Conservation (phyloP, 768 basidiomycete species). For the Cystofilobasidium bisporidii region DNA sequence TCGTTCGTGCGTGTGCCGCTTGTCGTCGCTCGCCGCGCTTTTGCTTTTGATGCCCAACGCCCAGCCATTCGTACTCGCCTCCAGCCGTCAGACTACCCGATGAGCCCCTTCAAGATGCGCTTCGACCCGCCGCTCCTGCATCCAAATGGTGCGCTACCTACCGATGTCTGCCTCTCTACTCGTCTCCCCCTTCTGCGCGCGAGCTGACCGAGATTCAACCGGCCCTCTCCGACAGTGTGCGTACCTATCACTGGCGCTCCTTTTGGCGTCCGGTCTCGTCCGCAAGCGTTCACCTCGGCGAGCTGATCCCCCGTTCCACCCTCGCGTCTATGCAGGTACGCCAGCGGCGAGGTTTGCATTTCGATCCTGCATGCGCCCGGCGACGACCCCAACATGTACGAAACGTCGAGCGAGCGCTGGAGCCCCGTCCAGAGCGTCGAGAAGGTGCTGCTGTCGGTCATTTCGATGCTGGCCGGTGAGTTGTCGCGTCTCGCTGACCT, state of each 20-base stretch:
- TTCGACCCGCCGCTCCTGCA: constrained; percentile 96
- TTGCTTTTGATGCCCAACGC: not conserved
- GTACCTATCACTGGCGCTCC: too few relatives aligned
- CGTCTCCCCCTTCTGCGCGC: not conserved
- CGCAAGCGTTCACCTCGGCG: not conserved
- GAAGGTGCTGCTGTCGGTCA: constrained; percentile 89
- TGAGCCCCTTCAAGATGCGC: constrained; percentile 98
- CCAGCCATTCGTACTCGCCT: not conserved
- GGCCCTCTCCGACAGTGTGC: not conserved
- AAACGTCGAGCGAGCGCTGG: constrained; percentile 92
- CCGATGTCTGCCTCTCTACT: too few relatives aligned
- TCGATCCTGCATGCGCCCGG: constrained; percentile 85
- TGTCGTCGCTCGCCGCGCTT: too few relatives aligned
- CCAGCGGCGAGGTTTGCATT: constrained; percentile 94
- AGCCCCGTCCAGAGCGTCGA: constrained; percentile 89
- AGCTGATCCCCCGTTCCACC: not conserved
- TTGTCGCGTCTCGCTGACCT: constrained; percentile 22
- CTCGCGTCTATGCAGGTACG: constrained; percentile 59
- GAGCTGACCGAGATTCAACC: not conserved
- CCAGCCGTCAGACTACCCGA: constrained; percentile 87
- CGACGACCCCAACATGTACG: constrained; percentile 61
- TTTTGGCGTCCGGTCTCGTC: too few relatives aligned
- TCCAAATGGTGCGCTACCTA: constrained; percentile 71
- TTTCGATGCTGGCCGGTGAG: constrained; percentile 91
- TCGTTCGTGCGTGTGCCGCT: constrained; percentile 7